Evolutionary conservation across 2,329 filamentous ascomycete species (phyloP), one percentile per base, ranked within the genome.

Genomic region (Beauveria scarabaeidicola): DNA sequence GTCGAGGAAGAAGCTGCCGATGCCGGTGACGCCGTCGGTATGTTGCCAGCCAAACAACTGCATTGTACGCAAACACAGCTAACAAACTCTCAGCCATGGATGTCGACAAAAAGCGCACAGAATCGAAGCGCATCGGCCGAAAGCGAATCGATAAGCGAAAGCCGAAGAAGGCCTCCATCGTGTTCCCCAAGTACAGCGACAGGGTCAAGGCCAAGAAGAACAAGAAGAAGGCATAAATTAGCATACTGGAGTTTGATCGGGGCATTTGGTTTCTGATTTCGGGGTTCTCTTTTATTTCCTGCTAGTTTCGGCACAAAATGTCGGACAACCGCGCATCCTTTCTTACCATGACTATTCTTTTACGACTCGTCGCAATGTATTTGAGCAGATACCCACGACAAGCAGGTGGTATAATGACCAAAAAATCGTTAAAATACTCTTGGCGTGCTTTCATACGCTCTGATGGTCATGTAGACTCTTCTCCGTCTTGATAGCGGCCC

Each of bases 171-270:
- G 75, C 78, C 44, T 77, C 77, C 62, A 85, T 87, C 62, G 81
- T 84, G 23, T 87, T 87, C 63, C 77, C 77, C 57, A 84, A 79
- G 67, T 84, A 81, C 68, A 78, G 78, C 62, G 79, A 83, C 61
- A 77, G 77, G 63, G 70, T 76, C 64, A 75, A 72, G 58, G 73
- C 73, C 64, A 78, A 75, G 67, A 79, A 77, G 72, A 76, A 73
- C 67, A 58, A 60, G 53, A 55, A 55, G 40, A 59, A 55, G 44
- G 54, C 60, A 17, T 59, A 41, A 48, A 32, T 29, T 3, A 25
- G 29, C 21, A n/a, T 7, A 17, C 23, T 40, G 50, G 57, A 47
- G 29, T 48, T 59, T 38, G 5, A 23, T 52, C 41, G 27, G 38
- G 36, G 38, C 36, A 59, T 43, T 52, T 44, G 23, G 21, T 52